phyloP scores from a whole-genome alignment of 1,284 basidiomycete species.

The Tilletia indica region DNA sequence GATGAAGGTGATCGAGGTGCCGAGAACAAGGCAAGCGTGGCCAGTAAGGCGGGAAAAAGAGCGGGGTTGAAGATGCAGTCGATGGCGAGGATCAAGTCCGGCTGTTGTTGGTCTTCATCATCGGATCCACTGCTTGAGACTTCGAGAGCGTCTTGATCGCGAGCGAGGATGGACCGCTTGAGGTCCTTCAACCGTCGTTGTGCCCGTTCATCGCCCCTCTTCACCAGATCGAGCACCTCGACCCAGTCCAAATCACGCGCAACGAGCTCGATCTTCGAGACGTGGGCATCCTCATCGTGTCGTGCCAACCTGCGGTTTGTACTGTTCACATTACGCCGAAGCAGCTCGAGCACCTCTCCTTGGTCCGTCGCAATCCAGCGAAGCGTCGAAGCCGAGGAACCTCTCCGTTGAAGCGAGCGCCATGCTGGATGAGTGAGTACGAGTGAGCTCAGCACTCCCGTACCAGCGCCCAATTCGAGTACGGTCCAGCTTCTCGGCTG shows the following conservation, averaged over 20 bases:
- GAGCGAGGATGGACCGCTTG: neutral
- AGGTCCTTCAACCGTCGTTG: neutral
- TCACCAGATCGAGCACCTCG: neutral
- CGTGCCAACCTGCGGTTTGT: constrained; percentile 33
- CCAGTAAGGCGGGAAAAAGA: constrained; percentile 41
- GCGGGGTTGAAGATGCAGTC: constrained; percentile 51
- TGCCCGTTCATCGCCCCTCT: neutral
- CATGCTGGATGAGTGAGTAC: constrained; percentile 21
- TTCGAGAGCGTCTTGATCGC: neutral
- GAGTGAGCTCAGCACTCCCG: constrained; percentile 43
- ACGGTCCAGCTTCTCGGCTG: constrained; percentile 19
- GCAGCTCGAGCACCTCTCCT: constrained; percentile 32
- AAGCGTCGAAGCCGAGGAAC: neutral
- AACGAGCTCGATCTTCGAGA: neutral
- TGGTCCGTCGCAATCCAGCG: constrained; percentile 50
- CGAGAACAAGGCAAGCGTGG: constrained; percentile 38
- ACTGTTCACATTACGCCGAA: constrained; percentile 34
- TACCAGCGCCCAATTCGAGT: constrained; percentile 50
- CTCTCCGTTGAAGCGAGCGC: neutral
- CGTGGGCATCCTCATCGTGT: constrained; percentile 22
- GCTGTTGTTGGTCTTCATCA: constrained; percentile 11
- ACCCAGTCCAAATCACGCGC: constrained; percentile 11
- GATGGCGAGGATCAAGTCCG: constrained; percentile 39
- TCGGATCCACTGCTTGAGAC: neutral
- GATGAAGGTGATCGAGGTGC: constrained; percentile 11